phyloP scores from a whole-genome alignment of 2,329 filamentous ascomycete genomes.

The Diaporthe sp. region DNA sequence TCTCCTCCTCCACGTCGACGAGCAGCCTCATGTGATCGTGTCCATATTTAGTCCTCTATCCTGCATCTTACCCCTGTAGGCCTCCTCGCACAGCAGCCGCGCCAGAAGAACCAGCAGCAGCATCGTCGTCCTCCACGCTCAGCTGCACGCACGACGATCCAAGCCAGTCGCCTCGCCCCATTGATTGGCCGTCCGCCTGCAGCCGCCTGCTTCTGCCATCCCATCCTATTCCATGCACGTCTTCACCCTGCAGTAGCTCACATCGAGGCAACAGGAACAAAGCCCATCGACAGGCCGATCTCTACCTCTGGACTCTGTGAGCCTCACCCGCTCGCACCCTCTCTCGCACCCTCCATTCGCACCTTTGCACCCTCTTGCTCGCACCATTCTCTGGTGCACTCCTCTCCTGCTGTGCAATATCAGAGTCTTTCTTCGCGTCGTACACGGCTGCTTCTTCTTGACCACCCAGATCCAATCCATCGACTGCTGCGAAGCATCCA shows the following conservation, averaged over 20 bases:
- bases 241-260: constrained; percentile 30
- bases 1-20: background rate
- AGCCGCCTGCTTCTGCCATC: constrained; percentile 26
- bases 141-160: constrained; percentile 13
- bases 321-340: constrained; percentile 3
- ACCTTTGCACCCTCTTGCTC: background rate
- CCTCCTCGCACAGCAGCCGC: background rate
- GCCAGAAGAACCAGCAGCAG: background rate
- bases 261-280: constrained; percentile 3
- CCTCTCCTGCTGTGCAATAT: background rate
- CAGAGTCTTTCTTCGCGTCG: background rate
- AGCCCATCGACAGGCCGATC: background rate
- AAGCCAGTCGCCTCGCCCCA: constrained; percentile 12
- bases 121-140: background rate
- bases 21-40: constrained; percentile 7
- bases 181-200: constrained; percentile 27
- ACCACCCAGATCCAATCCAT: background rate
- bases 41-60: background rate
- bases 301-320: constrained; percentile 4
- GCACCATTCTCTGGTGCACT: background rate
- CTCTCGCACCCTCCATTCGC: background rate
- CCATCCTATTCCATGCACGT: constrained; percentile 27
- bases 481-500: background rate
- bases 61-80: background rate
- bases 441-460: constrained; percentile 13